Conservation (phyloP, 352 stramenopile species). For the Plasmopara viticola region DNA sequence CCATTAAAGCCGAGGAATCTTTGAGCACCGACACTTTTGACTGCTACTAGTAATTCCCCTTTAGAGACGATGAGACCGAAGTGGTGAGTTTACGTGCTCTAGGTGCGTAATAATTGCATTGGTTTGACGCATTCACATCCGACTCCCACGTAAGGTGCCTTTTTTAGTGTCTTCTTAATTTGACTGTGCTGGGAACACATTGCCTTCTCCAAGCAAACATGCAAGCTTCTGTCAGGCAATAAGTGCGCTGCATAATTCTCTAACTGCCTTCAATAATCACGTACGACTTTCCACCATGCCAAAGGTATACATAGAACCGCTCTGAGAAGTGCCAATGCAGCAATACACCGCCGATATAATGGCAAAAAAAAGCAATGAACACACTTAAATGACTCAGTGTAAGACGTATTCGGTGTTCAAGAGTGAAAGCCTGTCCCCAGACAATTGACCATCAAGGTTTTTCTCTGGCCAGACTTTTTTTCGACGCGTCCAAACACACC, state of each 20-base stretch:
- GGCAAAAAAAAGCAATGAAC: constrained; percentile 41
- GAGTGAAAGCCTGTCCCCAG: constrained; percentile 20
- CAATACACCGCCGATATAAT: constrained; percentile 49
- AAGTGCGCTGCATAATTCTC: background rate
- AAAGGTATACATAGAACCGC: too few species aligned
- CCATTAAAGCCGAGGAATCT: constrained; percentile 62
- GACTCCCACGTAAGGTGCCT: constrained; percentile 11
- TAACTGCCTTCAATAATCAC: constrained; percentile 18
- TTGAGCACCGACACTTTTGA: constrained; percentile 34
- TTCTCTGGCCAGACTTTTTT: constrained; percentile 33
- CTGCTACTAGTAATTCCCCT: constrained; percentile 40
- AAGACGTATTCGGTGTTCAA: constrained; percentile 38
- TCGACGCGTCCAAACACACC: constrained; percentile 27
- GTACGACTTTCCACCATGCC: constrained; percentile 45
- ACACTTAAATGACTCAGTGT: constrained; percentile 39
- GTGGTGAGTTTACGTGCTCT: constrained; percentile 11
- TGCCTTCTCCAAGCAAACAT: constrained; percentile 28
- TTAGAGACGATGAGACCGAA: constrained; percentile 23
- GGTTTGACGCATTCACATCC: constrained; percentile 19
- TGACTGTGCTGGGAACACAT: constrained; percentile 21
- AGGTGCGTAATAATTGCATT: constrained; percentile 16
- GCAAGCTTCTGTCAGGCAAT: constrained; percentile 24
- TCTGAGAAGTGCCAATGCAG: too few species aligned
- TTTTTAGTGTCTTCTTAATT: constrained; percentile 38
- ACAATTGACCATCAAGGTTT: too few species aligned